Conservation (phyloP, 495 filamentous ascomycete species). For the Xanthoparmelia taractica region DNA sequence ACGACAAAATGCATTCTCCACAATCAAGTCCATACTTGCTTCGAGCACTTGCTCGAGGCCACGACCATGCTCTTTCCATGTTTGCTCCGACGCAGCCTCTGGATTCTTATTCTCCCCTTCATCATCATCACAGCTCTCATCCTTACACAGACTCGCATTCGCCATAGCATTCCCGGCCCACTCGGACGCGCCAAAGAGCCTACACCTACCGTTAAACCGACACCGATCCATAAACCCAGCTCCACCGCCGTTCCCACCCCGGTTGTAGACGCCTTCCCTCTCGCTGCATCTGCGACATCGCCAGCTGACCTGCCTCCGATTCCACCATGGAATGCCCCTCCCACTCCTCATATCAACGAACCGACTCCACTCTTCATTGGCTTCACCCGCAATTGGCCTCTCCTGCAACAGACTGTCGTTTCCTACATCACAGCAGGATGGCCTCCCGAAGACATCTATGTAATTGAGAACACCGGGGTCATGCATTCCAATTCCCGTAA, state of each 20-base stretch:
- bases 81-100: conserved; percentile 8
- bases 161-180: background rate
- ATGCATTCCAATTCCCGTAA: conserved; percentile 48
- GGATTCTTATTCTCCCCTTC: conserved; percentile 11
- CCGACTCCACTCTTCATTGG: conserved; percentile 50
- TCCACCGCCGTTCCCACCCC: conserved; percentile 11
- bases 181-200: background rate
- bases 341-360: conserved; percentile 16
- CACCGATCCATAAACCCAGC: conserved; percentile 14
- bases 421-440: conserved; percentile 55
- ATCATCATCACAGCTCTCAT: conserved; percentile 10
- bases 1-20: background rate
- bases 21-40: background rate
- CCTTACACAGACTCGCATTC: conserved; percentile 6
- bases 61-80: background rate
- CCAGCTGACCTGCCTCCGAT: conserved; percentile 21
- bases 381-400: conserved; percentile 52
- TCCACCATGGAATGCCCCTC: conserved; percentile 24
- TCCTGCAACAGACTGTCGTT: conserved; percentile 52
- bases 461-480: conserved; percentile 57
- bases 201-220: conserved; percentile 3
- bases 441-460: conserved; percentile 52
- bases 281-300: conserved; percentile 19
- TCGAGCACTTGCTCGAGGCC: background rate
- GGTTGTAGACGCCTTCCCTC: conserved; percentile 22